These are phyloP conservation scores for Jimgerdemannia flammicorona DNA, from an alignment of 192 early-diverging fungal genomes.

Conservation along the genomic window DNA sequence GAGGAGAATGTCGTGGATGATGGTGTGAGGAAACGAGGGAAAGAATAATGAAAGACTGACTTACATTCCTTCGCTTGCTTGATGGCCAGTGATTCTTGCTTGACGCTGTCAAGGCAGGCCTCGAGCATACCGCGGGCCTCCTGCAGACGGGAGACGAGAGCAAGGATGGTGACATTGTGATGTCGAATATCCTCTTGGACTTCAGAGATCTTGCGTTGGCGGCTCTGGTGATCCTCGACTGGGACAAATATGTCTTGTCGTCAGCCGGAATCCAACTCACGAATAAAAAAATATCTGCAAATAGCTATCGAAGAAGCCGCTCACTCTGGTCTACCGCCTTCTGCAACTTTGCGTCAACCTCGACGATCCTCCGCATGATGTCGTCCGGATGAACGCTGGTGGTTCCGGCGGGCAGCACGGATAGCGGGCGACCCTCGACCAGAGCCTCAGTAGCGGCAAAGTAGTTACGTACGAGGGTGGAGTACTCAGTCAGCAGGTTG, in stretches of 20 bases:
- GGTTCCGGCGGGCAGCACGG: background rate
- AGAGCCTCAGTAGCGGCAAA: conserved; percentile 15
- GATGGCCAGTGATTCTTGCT: conserved; percentile 21
- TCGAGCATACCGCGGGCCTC: conserved; percentile 31
- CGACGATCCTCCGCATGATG: conserved; percentile 34
- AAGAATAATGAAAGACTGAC: background rate
- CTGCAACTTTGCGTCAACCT: conserved; percentile 38
- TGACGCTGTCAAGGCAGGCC: conserved; percentile 17
- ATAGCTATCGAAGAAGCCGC: background rate
- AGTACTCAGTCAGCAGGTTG: conserved; percentile 27
- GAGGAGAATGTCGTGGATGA: background rate
- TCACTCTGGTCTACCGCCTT: conserved; percentile 46
- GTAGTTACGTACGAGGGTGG: conserved; percentile 16
- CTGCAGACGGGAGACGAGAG: conserved; percentile 31
- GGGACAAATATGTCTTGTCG: background rate
- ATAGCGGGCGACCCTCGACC: conserved; percentile 1
- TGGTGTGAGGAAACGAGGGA: background rate
- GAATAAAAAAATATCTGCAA: background rate
- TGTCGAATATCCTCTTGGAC: conserved; percentile 45
- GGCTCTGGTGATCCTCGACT: conserved; percentile 48
- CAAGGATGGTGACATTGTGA: conserved; percentile 33
- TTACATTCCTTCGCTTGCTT: conserved; percentile 25
- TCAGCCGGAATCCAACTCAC: no score
- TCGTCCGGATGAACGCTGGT: conserved; percentile 18
- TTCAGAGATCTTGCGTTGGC: conserved; percentile 39